phyloP scores from a whole-genome alignment of 2,329 filamentous ascomycete species.

The Diaporthe sp. region DNA sequence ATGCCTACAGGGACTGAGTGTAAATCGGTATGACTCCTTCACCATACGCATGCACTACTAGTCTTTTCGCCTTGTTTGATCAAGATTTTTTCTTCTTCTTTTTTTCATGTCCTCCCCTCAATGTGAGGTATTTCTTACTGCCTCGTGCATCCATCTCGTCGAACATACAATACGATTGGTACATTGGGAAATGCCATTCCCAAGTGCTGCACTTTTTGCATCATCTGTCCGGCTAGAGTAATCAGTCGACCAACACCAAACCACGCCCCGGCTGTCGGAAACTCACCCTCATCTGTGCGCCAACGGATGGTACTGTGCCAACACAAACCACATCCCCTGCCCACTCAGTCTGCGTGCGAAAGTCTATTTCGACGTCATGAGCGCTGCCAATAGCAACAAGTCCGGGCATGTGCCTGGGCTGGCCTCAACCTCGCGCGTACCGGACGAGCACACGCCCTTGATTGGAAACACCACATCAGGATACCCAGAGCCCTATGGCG shows the following conservation, averaged over 20 bases:
- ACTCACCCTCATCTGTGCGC: neutral
- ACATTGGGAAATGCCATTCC: no score
- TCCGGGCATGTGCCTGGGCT: neutral
- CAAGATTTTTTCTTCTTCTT: neutral
- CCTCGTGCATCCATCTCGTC: neutral
- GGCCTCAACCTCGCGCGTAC: neutral
- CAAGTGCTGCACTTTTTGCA: neutral
- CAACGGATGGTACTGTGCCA: neutral
- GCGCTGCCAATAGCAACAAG: neutral
- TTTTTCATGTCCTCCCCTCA: neutral
- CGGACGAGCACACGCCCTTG: conserved; percentile 39
- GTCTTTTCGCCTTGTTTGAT: neutral
- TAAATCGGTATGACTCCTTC: conserved; percentile 8
- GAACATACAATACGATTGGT: neutral
- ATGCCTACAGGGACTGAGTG: neutral
- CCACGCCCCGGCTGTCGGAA: neutral
- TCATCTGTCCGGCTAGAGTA: neutral
- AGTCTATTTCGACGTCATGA: conserved; percentile 19
- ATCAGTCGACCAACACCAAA: neutral
- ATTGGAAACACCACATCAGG: conserved; percentile 19
- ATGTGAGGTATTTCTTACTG: neutral
- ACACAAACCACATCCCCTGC: no score
- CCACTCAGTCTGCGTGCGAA: neutral
- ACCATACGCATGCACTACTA: neutral
- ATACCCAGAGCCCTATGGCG: neutral